These are phyloP conservation scores for Aspergillus carbonarius DNA, from an alignment of 2,329 filamentous ascomycete genomes.

Conservation along the genomic window DNA sequence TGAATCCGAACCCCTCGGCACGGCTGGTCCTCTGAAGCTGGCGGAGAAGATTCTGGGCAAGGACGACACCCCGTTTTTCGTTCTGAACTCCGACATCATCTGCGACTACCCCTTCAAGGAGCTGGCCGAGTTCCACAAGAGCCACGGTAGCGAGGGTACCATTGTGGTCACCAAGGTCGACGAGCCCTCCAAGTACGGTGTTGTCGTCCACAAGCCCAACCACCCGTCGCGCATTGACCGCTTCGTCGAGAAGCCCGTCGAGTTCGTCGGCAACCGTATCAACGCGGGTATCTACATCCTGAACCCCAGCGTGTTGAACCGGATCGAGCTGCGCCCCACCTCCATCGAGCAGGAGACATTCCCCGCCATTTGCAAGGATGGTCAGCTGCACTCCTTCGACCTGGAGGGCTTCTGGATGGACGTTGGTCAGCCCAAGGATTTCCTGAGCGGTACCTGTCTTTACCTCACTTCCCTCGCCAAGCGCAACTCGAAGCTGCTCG, in stretches of 20 bases:
- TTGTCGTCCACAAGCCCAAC: constrained; percentile 93
- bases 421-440: constrained; percentile 97
- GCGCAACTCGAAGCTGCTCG: constrained; percentile 81
- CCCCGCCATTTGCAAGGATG: constrained; percentile 86
- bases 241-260: constrained; percentile 98
- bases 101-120: constrained; percentile 96
- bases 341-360: constrained; percentile 99
- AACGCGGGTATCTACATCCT: constrained; percentile 98
- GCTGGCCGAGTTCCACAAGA: constrained; percentile 86
- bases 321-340: constrained; percentile 93
- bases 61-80: constrained; percentile 93
- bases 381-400: constrained; percentile 91
- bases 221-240: constrained; percentile 91
- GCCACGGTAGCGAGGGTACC: constrained; percentile 91
- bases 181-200: constrained; percentile 98
- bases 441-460: constrained; percentile 91
- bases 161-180: constrained; percentile 99
- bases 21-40: constrained; percentile 91
- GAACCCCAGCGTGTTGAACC: constrained; percentile 83
- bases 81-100: constrained; percentile 97
- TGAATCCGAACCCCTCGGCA: constrained; percentile 92
- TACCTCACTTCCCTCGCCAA: constrained; percentile 92
- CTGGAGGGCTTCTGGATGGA: constrained; percentile 99
- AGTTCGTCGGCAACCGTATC: constrained; percentile 98
- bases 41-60: constrained; percentile 90